Evolutionary conservation across 176 grass and related monocot genomes (phyloP), one percentile per base, ranked within the genome.

Genomic region (Eleusine coracana): DNA sequence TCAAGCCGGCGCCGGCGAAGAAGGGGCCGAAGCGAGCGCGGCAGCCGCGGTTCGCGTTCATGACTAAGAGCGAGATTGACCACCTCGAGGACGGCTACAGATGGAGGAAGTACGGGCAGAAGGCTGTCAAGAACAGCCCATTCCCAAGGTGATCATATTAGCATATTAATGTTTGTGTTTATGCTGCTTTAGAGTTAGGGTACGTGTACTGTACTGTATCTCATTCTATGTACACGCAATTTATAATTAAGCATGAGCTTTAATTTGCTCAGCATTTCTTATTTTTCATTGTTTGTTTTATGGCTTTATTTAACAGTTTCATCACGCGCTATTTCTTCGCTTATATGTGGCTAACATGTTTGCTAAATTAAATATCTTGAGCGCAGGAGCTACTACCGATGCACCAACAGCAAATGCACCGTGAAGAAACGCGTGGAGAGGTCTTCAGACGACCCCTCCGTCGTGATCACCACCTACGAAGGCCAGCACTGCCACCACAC

Each of bases 391-490:
- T 98, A 98, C 87, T 98, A 95, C 56, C 82, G 89, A 41, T 98
- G 96, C 89, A 98, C 92, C 39, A 98, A 87, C 80, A 88, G 70
- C 84, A 92, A 88, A 16, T 98, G 96, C 90, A 90, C 86, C 0
- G 96, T 98, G 79, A 98, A 98, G 87, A 98, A 98, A 69, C 89
- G 92, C 62, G 96, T 98, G 54, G 96, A 98, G 85, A 61, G 96
- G 15, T 98, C 89, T 48, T 91, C 90, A 0, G 83, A 88, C 15
- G 96, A 98, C 45, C 91, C 89, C 0, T 80, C 88, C 46, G 84
- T 95, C 14, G 96, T 98, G 40, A 87, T 98, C 79, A 98, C 96
- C 66, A 98, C 96, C 44, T 98, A 98, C 69, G 96, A 98, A 67
- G 96, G 96, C 14, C 96, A 95, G 82, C 96, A 98, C 79, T 91